These are phyloP conservation scores for Leccinum variicolor DNA, from an alignment of 768 basidiomycete species.

Conservation along the genomic window DNA sequence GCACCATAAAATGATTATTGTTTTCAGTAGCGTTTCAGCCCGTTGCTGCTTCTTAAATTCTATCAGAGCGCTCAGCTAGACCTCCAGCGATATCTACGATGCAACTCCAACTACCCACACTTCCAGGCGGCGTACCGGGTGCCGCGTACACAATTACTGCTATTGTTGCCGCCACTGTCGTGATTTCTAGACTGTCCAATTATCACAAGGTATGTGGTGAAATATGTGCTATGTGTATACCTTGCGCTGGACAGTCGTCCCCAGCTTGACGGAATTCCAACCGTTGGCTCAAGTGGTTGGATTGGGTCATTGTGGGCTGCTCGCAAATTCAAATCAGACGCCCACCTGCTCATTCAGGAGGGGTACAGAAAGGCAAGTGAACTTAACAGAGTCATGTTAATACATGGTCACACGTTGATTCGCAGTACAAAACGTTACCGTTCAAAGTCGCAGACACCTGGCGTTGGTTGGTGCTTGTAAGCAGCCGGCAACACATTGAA, in stretches of 20 bases:
- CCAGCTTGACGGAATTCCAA: conserved; percentile 32
- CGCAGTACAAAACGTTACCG: neutral
- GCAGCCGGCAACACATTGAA: neutral
- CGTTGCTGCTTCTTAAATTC: no score
- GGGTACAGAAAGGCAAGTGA: conserved; percentile 31
- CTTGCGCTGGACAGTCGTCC: neutral
- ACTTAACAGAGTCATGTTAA: neutral
- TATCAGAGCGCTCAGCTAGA: no score
- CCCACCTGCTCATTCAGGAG: conserved; percentile 25
- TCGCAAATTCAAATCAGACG: conserved; percentile 18
- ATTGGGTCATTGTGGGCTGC: conserved; percentile 29
- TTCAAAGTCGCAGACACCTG: neutral
- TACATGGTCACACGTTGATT: neutral
- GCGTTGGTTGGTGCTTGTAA: neutral
- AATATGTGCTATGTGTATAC: neutral
- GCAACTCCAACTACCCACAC: conserved; percentile 1
- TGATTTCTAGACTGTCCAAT: conserved; percentile 4
- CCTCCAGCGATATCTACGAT: neutral
- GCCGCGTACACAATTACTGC: conserved; percentile 4
- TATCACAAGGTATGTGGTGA: conserved; percentile 1
- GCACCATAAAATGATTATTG: no score
- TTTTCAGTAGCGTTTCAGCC: no score
- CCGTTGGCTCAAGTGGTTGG: conserved; percentile 24
- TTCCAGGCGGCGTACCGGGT: neutral
- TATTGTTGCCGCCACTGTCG: conserved; percentile 2